These are phyloP conservation scores for Vachellia collinsii DNA, from an alignment of 306 rosid genomes.

Conservation along the genomic window DNA sequence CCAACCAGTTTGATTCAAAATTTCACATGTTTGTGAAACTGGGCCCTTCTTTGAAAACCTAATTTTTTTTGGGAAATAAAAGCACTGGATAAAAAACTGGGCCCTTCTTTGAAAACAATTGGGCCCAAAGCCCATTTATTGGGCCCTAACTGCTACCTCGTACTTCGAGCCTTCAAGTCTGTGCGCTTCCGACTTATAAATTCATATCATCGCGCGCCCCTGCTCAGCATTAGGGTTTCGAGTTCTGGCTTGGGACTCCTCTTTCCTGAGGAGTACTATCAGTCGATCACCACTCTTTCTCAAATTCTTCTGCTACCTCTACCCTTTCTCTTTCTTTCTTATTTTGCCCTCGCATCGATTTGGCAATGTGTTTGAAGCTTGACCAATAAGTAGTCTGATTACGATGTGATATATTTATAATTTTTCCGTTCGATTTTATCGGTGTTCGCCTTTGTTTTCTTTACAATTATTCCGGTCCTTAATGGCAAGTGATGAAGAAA, in stretches of 20 bases:
- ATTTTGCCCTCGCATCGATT: background rate
- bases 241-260: background rate
- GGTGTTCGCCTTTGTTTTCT: too few relatives aligned
- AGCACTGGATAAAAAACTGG: background rate
- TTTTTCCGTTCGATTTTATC: background rate
- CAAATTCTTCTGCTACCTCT: background rate
- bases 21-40: background rate
- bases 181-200: background rate
- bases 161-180: background rate
- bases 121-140: background rate
- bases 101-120: background rate
- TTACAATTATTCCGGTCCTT: too few relatives aligned
- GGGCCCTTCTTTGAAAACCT: background rate
- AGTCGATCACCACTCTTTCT: too few relatives aligned
- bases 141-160: background rate
- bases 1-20: background rate
- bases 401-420: background rate
- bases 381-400: background rate
- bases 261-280: background rate
- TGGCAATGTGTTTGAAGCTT: background rate
- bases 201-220: background rate
- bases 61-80: too few relatives aligned
- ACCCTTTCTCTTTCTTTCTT: background rate
- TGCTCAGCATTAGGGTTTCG: background rate
- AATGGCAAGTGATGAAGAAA: conserved; percentile 46